Conservation (phyloP, 768 basidiomycete species). For the Chiua virens region DNA sequence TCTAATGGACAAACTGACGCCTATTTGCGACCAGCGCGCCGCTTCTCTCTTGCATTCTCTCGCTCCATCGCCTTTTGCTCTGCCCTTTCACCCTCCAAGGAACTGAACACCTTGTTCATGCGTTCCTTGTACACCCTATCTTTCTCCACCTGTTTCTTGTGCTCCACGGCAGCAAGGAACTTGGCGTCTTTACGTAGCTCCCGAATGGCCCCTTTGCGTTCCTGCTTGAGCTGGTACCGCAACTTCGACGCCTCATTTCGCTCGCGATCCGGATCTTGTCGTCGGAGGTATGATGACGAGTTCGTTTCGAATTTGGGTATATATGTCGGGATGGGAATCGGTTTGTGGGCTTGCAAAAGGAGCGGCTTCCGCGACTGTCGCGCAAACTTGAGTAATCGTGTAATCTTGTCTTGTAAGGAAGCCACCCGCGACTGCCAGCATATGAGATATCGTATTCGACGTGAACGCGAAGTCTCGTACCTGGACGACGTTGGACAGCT, state of each 20-base stretch:
- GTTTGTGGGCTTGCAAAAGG: conserved; percentile 87
- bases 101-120: conserved; percentile 80
- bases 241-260: conserved; percentile 85
- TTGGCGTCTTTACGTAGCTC: conserved; percentile 94
- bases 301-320: conserved; percentile 88
- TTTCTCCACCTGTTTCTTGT: conserved; percentile 82
- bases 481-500: conserved; percentile 52
- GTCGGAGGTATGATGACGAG: conserved; percentile 71
- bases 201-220: conserved; percentile 93
- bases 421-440: conserved; percentile 46
- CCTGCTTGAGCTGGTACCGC: conserved; percentile 88
- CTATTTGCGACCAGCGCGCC: conserved; percentile 73
- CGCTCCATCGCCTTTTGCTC: conserved; percentile 93
- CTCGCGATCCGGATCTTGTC: conserved; percentile 90
- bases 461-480: conserved; percentile 37
- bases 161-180: conserved; percentile 88
- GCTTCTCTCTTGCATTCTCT: conserved; percentile 75
- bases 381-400: conserved; percentile 71
- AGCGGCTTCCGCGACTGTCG: conserved; percentile 75
- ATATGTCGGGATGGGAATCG: conserved; percentile 92
- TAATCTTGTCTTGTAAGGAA: conserved; percentile 48
- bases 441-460: conserved; percentile 8
- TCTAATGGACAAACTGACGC: too few relatives aligned
- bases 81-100: conserved; percentile 83
- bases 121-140: conserved; percentile 75